phyloP scores from a whole-genome alignment of 1,139 yeast species.

The Suhomyces chickasaworum region DNA sequence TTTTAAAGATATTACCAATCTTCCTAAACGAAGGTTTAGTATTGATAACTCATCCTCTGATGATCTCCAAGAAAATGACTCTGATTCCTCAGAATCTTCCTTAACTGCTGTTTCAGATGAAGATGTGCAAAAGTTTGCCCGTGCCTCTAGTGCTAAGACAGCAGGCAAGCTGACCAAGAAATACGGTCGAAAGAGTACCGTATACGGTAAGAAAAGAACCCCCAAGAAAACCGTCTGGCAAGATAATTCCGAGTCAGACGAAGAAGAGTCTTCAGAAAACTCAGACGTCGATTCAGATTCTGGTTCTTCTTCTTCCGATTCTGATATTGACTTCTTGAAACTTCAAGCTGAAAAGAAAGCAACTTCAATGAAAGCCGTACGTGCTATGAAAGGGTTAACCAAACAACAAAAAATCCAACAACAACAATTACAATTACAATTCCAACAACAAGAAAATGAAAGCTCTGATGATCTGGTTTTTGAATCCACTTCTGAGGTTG shows the following conservation, averaged over 20 bases:
- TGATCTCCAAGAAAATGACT: constrained; percentile 4
- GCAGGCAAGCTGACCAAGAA: constrained; percentile 11
- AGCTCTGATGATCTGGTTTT: constrained; percentile 11
- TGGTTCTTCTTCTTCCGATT: constrained; percentile 58
- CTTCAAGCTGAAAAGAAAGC: constrained; percentile 68
- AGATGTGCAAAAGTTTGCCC: constrained; percentile 20
- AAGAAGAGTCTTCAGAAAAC: constrained; percentile 10
- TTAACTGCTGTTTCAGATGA: constrained; percentile 47
- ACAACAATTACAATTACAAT: no score
- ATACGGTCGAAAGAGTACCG: constrained; percentile 11
- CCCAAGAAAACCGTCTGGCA: constrained; percentile 34
- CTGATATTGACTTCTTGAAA: constrained; percentile 69
- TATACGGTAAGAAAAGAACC: constrained; percentile 23
- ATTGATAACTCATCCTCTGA: constrained; percentile 39
- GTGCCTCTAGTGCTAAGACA: constrained; percentile 9
- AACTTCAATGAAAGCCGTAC: constrained; percentile 51
- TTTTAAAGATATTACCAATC: constrained; percentile 10
- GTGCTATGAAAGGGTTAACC: constrained; percentile 41
- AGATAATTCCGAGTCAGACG: constrained; percentile 24
- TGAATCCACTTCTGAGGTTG: constrained; percentile 15
- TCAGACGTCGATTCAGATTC: constrained; percentile 36
- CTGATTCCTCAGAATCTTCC: constrained; percentile 35
- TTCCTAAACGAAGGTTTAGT: constrained; percentile 41
- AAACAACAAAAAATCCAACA: constrained; percentile 13
- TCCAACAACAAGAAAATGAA: constrained; percentile 6